Conservation (phyloP, 2,329 filamentous ascomycete species). For the Colletotrichum destructivum region DNA sequence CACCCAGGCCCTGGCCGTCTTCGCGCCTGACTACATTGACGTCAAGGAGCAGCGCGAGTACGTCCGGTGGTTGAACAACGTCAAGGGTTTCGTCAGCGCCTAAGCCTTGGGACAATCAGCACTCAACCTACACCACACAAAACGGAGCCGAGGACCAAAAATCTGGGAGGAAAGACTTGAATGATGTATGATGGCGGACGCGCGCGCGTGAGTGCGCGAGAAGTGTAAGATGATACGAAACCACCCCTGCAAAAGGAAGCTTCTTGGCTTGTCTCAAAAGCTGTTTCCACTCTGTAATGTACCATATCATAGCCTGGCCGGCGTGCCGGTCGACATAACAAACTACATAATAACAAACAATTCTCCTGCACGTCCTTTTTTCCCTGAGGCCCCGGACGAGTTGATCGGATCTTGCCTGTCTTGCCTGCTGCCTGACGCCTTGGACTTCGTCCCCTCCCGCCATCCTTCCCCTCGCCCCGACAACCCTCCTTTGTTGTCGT, state of each 20-base stretch:
- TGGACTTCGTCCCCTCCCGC: not conserved
- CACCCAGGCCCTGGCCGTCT: conserved; percentile 87
- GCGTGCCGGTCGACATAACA: conserved; percentile 26
- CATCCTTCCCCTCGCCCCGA: not conserved
- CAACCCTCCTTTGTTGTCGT: too few species aligned
- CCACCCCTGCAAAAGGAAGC: conserved; percentile 12
- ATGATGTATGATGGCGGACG: conserved; percentile 38
- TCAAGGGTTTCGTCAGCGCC: conserved; percentile 88
- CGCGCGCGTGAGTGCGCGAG: not conserved
- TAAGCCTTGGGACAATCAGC: conserved; percentile 54
- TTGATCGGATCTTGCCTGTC: not conserved
- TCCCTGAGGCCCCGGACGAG: not conserved
- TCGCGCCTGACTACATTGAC: conserved; percentile 96
- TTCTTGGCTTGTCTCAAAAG: conserved; percentile 41
- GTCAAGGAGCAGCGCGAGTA: conserved; percentile 99
- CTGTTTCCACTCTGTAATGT: conserved; percentile 44
- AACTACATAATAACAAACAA: conserved; percentile 35
- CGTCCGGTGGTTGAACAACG: conserved; percentile 86
- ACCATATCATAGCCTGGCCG: conserved; percentile 41
- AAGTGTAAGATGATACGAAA: conserved; percentile 41
- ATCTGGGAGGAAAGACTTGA: conserved; percentile 24
- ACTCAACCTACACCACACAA: not conserved
- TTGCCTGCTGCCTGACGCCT: too few species aligned
- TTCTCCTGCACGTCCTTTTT: not conserved
- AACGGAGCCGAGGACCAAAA: conserved; percentile 1